Conservation (phyloP, 352 stramenopile species). For the Phytophthora parvispora region DNA sequence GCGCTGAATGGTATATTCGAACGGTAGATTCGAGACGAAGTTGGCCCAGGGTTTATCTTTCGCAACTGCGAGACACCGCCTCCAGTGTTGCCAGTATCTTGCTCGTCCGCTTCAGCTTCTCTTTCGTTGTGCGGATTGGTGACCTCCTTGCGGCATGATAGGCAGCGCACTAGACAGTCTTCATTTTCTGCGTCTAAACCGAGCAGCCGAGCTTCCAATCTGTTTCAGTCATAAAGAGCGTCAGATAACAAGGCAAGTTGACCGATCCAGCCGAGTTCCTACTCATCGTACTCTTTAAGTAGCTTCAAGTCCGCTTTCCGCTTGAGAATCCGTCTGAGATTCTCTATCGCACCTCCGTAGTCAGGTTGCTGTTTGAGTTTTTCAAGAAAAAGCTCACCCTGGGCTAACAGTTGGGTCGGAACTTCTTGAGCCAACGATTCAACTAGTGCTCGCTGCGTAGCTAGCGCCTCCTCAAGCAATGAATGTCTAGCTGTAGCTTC, state of each 20-base stretch:
- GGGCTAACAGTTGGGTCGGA: conserved; percentile 31
- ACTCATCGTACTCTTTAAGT: conserved; percentile 62
- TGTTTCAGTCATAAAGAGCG: conserved; percentile 11
- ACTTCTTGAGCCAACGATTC: conserved; percentile 36
- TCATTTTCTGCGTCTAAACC: conserved; percentile 60
- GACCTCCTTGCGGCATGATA: conserved; percentile 81
- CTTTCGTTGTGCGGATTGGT: conserved; percentile 28
- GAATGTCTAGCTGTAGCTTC: conserved; percentile 40
- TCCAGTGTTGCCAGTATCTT: conserved; percentile 18
- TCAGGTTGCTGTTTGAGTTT: conserved; percentile 58
- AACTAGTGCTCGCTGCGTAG: conserved; percentile 45
- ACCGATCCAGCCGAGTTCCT: background rate
- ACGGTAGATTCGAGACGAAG: conserved; percentile 65
- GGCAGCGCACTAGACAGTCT: conserved; percentile 74
- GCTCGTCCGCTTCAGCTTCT: conserved; percentile 19
- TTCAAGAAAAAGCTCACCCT: conserved; percentile 48
- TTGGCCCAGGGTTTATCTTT: conserved; percentile 65
- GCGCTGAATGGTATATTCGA: conserved; percentile 74
- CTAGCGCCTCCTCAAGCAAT: conserved; percentile 33
- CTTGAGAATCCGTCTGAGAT: conserved; percentile 46
- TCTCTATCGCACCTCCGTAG: conserved; percentile 54
- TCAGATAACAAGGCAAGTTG: background rate
- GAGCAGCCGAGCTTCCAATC: conserved; percentile 63
- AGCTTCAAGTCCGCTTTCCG: conserved; percentile 75
- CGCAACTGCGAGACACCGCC: conserved; percentile 28